These are phyloP conservation scores for Chloropicon primus DNA, from an alignment of 139 green algal genomes.

Conservation along the genomic window DNA sequence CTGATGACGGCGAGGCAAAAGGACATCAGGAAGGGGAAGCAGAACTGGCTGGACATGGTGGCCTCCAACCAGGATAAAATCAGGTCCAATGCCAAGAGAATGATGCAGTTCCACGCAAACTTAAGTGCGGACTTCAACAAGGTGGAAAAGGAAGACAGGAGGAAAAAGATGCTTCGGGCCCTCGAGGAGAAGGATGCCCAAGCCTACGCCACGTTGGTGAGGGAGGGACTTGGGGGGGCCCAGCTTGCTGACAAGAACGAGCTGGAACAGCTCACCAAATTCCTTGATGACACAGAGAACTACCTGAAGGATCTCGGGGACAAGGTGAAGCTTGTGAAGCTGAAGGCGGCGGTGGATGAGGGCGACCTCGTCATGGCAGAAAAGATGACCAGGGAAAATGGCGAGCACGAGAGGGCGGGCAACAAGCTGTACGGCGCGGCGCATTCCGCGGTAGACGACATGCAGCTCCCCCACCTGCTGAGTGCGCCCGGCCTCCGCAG, in stretches of 20 bases:
- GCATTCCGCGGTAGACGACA: slow-evolving; percentile 42
- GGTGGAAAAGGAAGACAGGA: slow-evolving; percentile 31
- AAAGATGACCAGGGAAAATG: slow-evolving; percentile 35
- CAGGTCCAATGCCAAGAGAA: neutral
- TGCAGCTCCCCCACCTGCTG: slow-evolving; percentile 54
- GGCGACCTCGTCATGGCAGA: slow-evolving; percentile 29
- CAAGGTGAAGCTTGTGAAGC: slow-evolving; percentile 66
- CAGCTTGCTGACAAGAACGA: neutral
- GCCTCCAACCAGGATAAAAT: neutral
- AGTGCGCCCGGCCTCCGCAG: slow-evolving; percentile 52
- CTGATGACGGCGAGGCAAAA: neutral
- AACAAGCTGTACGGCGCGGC: slow-evolving; percentile 31
- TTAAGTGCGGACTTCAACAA: slow-evolving; percentile 27
- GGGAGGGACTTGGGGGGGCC: neutral
- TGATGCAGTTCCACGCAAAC: neutral
- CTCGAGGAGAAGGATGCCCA: neutral
- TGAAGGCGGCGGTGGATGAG: slow-evolving; percentile 41
- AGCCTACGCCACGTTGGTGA: neutral
- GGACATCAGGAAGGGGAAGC: neutral
- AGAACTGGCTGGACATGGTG: neutral
- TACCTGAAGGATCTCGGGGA: slow-evolving; percentile 81
- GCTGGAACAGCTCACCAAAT: slow-evolving; percentile 12
- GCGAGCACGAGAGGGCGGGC: slow-evolving; percentile 16
- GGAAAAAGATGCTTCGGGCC: neutral
- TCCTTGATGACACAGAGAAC: slow-evolving; percentile 77